Conservation (phyloP, 139 green algal species). For the Chlamydomonas sphaeroides region DNA sequence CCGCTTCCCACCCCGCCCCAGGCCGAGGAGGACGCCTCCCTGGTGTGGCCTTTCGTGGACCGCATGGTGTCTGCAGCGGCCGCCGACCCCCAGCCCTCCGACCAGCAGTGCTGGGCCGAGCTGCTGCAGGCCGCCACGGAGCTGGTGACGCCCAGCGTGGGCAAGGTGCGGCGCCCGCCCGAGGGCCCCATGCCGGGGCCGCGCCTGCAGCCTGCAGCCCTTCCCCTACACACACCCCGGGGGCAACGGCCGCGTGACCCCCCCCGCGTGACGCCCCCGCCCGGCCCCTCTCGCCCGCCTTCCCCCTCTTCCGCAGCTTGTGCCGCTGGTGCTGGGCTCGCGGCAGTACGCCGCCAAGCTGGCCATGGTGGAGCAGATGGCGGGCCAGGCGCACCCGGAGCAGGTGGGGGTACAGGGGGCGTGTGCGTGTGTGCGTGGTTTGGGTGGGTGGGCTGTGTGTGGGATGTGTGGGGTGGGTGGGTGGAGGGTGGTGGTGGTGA, state of each 20-base stretch:
- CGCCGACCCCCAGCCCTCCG: neutral
- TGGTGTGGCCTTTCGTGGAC: conserved; percentile 42
- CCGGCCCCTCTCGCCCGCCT: too few relatives aligned
- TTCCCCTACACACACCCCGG: too few relatives aligned
- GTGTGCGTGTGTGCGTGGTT: neutral
- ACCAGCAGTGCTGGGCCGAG: conserved; percentile 39
- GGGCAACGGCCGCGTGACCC: too few relatives aligned
- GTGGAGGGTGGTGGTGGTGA: neutral
- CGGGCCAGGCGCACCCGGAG: conserved; percentile 50
- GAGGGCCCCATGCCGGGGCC: too few relatives aligned
- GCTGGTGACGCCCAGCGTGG: conserved; percentile 26
- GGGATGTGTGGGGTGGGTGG: neutral
- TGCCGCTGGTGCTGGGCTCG: conserved; percentile 65
- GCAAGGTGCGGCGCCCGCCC: conserved; percentile 32
- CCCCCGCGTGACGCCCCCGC: too few relatives aligned
- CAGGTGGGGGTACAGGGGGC: neutral
- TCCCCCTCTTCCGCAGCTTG: conserved; percentile 60
- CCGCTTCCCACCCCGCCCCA: neutral
- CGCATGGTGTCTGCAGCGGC: neutral
- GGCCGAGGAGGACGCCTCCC: conserved; percentile 28
- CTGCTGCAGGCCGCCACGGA: neutral
- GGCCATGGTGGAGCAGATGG: conserved; percentile 71
- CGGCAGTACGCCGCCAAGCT: conserved; percentile 81
- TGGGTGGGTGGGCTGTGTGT: neutral
- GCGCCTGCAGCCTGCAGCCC: too few relatives aligned